Base-by-base conservation (phyloP, 805 yeast species). In the Ogataea saltuana region DNA sequence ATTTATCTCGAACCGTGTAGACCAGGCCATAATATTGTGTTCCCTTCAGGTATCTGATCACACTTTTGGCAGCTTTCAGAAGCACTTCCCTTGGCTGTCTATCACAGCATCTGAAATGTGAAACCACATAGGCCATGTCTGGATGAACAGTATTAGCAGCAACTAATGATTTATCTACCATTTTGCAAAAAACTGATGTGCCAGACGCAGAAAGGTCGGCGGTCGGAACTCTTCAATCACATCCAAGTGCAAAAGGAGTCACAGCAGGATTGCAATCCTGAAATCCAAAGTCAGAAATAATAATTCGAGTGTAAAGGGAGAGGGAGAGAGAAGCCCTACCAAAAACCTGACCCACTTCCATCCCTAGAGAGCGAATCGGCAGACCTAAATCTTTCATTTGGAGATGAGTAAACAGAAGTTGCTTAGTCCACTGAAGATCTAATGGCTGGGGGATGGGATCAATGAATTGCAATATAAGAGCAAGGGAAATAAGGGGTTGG, bases 1-100 rank as follows among this genome's bases (percentile, higher is more conserved):
- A 9, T 9, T 4, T 8, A 13, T 26, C 4, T 5, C 23, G 19
- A n/a, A 26, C 13, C 3, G 22, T 9, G 36, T 41, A 33, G 2
- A 36, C 16, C 5, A 34, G 9, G 4, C 39, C 43, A 29, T 9
- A 17, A 16, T 25, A 23, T 13, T 17, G 5, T 10, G 54, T 45
- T 4, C 54, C 54, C 39, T 48, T 44, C 17, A 50, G 15, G 26
- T 52, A 54, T 21, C 50, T 26, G 4, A 46, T 27, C 18, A 45
- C 46, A 20, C 34, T 35, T 17, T 47, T 39, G 2, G 47, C 50
- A n/a, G 38, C 38, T 12, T 34, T 31, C 17, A 32, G 3, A 18
- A 42, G 47, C 3, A 13, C 20, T 18, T 39, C 30, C 15, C 16
- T 32, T 1, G 50, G 48, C 12, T 29, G 32, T 12, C 34, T 30